These are phyloP conservation scores for Saccharomycopsis fodiens DNA, from an alignment of 805 yeast genomes.

Conservation along the genomic window DNA sequence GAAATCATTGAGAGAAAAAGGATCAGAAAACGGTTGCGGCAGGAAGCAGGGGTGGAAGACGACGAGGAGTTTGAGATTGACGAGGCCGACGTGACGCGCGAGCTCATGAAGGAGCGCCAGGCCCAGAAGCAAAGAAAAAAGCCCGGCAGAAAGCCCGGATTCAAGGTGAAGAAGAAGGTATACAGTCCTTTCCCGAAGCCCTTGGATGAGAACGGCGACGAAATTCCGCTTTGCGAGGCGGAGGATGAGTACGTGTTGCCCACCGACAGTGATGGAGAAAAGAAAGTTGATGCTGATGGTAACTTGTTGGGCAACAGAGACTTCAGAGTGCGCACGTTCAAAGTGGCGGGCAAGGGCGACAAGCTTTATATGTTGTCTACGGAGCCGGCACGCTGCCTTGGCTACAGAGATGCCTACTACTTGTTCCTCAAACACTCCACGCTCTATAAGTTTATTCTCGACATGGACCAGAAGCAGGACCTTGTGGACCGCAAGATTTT, in stretches of 20 bases:
- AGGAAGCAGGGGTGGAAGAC: constrained; percentile 13
- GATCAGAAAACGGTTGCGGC: constrained; percentile 18
- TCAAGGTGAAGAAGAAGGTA: constrained; percentile 27
- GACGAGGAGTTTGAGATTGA: constrained; percentile 24
- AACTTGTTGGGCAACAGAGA: constrained; percentile 53
- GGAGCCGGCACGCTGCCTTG: constrained; percentile 93
- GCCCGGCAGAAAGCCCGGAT: constrained; percentile 26
- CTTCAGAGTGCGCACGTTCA: constrained; percentile 65
- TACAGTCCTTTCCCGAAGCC: constrained; percentile 32
- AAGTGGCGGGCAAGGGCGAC: constrained; percentile 51
- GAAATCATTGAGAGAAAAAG: constrained; percentile 25
- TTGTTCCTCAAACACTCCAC: constrained; percentile 69
- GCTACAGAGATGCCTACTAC: constrained; percentile 75
- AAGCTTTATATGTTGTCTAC: constrained; percentile 84
- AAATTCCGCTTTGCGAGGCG: constrained; percentile 35
- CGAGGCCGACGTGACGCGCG: constrained; percentile 21
- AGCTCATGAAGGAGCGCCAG: constrained; percentile 8
- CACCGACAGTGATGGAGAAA: constrained; percentile 56
- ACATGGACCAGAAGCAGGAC: constrained; percentile 77
- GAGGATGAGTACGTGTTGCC: constrained; percentile 62
- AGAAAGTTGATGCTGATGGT: constrained; percentile 53
- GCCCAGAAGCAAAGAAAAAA: constrained; percentile 19
- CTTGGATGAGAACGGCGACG: constrained; percentile 55
- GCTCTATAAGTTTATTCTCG: constrained; percentile 65
- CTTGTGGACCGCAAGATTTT: constrained; percentile 72